Conservation (phyloP, 2,329 filamentous ascomycete species). For the Pseudogymnoascus sp. region DNA sequence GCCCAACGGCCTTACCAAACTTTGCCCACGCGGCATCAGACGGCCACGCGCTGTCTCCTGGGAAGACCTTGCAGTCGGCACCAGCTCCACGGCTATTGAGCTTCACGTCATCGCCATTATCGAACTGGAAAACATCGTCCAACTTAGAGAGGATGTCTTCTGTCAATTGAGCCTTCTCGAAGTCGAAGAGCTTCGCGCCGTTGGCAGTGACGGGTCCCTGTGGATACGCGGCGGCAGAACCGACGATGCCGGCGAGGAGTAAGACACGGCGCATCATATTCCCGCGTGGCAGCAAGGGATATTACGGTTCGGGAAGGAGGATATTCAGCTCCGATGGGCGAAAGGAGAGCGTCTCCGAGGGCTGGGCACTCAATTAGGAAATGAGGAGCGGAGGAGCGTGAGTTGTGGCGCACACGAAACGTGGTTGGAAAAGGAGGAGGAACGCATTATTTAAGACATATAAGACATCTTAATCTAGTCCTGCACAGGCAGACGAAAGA, state of each 20-base stretch:
- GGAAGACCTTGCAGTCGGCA: slow-evolving; percentile 18
- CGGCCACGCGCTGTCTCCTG: slow-evolving; percentile 38
- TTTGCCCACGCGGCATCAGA: slow-evolving; percentile 37
- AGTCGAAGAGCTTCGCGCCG: slow-evolving; percentile 3
- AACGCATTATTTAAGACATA: slow-evolving; percentile 7
- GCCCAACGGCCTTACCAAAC: slow-evolving; percentile 38
- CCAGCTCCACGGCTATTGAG: slow-evolving; percentile 4
- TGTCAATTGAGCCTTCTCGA: slow-evolving; percentile 10
- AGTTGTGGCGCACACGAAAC: not conserved
- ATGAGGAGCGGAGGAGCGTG: not conserved
- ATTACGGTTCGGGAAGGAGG: not conserved
- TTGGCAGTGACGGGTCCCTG: not conserved
- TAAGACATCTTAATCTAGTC: slow-evolving; percentile 5
- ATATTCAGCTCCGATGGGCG: not conserved
- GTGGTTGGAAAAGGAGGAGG: not conserved
- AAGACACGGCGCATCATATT: slow-evolving; percentile 9
- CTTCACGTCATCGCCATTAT: not conserved
- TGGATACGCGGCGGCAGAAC: not conserved
- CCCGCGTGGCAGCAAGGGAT: not conserved
- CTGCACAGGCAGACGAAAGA: not conserved
- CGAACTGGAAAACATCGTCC: slow-evolving; percentile 10
- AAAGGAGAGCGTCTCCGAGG: not conserved
- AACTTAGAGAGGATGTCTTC: slow-evolving; percentile 6
- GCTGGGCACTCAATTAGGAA: not conserved
- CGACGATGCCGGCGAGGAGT: slow-evolving; percentile 7